Base-by-base conservation (phyloP, 2,329 filamentous ascomycete species). In the Leptographium procerum region DNA sequence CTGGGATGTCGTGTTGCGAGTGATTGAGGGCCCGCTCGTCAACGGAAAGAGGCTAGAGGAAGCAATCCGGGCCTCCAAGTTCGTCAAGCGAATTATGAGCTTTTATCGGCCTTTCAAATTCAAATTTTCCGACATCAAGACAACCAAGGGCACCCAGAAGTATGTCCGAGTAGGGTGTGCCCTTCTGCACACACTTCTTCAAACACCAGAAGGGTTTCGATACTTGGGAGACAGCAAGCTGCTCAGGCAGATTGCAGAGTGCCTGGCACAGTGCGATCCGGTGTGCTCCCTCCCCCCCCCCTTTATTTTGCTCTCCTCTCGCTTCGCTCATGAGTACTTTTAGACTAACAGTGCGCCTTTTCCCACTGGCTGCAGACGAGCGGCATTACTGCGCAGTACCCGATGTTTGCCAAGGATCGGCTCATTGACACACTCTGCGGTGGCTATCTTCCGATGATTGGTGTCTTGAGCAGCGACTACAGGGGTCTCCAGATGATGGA, bases 31-130 rank as follows among this genome's bases (percentile, higher is more conserved):
- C 0, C 94, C 95, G 1, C 73, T 99, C 26, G 87, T 91, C 28
- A 95, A 91, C 64, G 87, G 91, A 1, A 96, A 96, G 71, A 82
- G 94, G 13, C 78, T 99, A 5, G 92, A 96, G 65, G 94, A 99
- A 71, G 92, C 92, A 0, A 88, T 95, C 68, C 92, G 91, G 69
- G 91, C 88, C 1, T 95, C 91, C 2, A 97, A 97, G 69, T 99
- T 97, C 67, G 87, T 97, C 66, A 96, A 97, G 73, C 82, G 95
- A 11, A 79, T 99, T 59, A 85, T 96, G 69, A 94, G 91, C 60
- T 99, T 99, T 69, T 95, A 96, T 69, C 83, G 94, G 13, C 94
- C 94, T 1, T 99, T 99, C 75, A 99, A 99, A 69, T 95, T 91
- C 69, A 87, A 91, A 63, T 99, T 97, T 66, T 89, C 91, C 0